Base-by-base conservation (phyloP, 139 green algal genomes). In the Chlamydomonas eustigma region DNA sequence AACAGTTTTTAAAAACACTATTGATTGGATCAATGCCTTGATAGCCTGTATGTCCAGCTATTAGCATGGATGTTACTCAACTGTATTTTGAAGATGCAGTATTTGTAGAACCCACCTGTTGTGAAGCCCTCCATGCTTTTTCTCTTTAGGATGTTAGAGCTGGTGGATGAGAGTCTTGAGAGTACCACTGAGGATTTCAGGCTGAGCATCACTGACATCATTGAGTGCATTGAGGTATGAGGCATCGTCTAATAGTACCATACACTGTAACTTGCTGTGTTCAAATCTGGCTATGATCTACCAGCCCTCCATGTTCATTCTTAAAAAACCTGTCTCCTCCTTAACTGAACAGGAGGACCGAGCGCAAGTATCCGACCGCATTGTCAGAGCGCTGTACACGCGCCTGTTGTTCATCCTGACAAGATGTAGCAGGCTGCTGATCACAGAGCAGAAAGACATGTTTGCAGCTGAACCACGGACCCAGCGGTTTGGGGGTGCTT, bases 361-460 rank as follows among this genome's bases (percentile, higher is more conserved):
- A 30, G 76, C 69, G 0, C 3, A 78, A 50, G 78, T 84, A 66
- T 84, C 91, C 51, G 76, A 88, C 67, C 79, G 74, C 4, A 64
- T 38, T 4, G 76, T 85, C 28, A 76, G 76, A 24, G 76, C 76
- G 8, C 77, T 88, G 65, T 83, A 87, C 71, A 93, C 52, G 18
- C 83, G 87, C 33, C 76, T 94, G 76, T 81, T 94, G 32, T 93
- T 94, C 81, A 93, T 93, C 68, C 79, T 94, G 0, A 91, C 89
- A 5, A 78, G 87, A 1, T 92, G 89, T 76, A 90, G 80, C 44
- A 85, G 90, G 18, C 79, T 94, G 36, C 76, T 94, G 4, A 77
- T 90, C 36, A 86, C 83, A 3, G 86, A 86, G 70, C 69, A 83
- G 77, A 69, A 74, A 25, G 67, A 83, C 69, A 51, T 83, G 39